A percentile compares a stretch with the other conserved stretches of the same genome.
Conservation (phyloP, 2,329 filamentous ascomycete species). For the Claviceps humidiphila region DNA sequence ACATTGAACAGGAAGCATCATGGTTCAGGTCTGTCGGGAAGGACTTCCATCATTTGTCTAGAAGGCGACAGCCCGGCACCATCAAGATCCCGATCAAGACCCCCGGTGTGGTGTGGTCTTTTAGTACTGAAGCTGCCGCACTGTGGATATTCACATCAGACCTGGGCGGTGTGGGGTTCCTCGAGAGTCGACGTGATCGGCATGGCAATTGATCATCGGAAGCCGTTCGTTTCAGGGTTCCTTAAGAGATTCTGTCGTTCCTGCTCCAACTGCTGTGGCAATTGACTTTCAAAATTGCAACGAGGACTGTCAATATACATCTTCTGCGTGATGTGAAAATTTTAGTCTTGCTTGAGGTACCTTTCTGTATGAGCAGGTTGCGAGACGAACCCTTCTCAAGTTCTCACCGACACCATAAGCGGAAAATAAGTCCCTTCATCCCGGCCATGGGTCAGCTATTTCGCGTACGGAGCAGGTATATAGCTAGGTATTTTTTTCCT, state of each 20-base stretch:
- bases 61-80: not conserved
- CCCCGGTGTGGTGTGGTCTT: not conserved
- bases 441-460: not conserved
- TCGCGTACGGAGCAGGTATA: not conserved
- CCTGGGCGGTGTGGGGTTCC: too few species aligned
- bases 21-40: not conserved
- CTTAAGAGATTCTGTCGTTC: not conserved
- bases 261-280: not conserved
- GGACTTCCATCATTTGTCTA: not conserved
- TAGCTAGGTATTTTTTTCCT: not conserved
- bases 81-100: conserved; percentile 1
- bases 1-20: not conserved
- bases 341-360: not conserved
- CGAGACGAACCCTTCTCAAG: not conserved
- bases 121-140: not conserved
- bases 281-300: not conserved
- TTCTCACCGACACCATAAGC: not conserved
- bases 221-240: not conserved
- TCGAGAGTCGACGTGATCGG: not conserved
- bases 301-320: not conserved
- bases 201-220: not conserved
- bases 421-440: not conserved
- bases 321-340: not conserved
- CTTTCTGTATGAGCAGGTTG: not conserved
- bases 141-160: not conserved